Base-by-base conservation (phyloP, 495 filamentous ascomycete genomes). In the Cercophora scortea region DNA sequence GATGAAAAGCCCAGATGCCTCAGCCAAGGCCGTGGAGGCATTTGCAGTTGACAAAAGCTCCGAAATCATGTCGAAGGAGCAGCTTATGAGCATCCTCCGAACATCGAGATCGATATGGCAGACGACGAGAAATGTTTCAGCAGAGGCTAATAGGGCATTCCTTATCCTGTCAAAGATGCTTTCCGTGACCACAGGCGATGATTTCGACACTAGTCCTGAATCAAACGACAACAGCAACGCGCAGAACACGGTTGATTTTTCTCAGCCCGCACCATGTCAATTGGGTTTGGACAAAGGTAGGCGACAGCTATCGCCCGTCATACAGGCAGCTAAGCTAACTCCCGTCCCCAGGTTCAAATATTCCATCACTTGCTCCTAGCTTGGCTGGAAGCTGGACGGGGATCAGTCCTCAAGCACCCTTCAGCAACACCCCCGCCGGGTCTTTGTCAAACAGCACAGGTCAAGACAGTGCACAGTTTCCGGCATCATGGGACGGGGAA, bases 161-260 rank as follows among this genome's bases (percentile, higher is more conserved):
- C 58, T 62, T 15, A 64, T 66, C 43, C 49, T 66, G 6, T 51
- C 51, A 12, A 61, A 58, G 8, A 62, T 66, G 63, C 52, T 66
- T 3, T 42, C 39, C 35, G 25, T 59, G 49, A 62, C 61, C 8
- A 62, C 61, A 2, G 63, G 59, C 4, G 42, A 49, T 6, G 42
- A 32, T 7, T 55, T 52, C 11, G 51, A 57, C 9, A 48, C 35
- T 44, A 59, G 55, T 34, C 55, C 56, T 0, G 63, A 64, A 13
- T 59, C 63, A 5, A 43, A 10, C 7, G 46, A 15, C 7, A 44
- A 15, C 15, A 35, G 18, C 33, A 33, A 38, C 32, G 42, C 38
- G 6, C 18, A 38, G 13, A 47, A 58, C 2, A 54, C 12, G 13
- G 11, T 17, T 0, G 50, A 53, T 19, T 16, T 19, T n/a, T 16